Conservation (phyloP, 1,139 yeast species). For the Hansenula sp. region DNA sequence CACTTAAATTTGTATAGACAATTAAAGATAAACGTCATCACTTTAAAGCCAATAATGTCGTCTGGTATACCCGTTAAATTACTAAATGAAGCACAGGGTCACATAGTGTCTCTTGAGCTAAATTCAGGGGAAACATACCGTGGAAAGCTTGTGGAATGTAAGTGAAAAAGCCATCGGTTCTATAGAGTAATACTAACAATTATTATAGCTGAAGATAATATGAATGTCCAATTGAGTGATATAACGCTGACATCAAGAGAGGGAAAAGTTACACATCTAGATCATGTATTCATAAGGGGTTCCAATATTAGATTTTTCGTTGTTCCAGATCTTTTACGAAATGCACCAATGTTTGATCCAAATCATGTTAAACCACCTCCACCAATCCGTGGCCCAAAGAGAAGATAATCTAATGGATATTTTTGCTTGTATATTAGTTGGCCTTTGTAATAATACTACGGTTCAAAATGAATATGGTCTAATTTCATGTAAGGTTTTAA, state of each 20-base stretch:
- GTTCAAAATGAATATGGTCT: neutral
- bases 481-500: neutral
- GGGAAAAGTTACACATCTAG: conserved; percentile 73
- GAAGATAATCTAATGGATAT: conserved; percentile 22
- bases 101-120: conserved; percentile 76
- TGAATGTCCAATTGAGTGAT: conserved; percentile 86
- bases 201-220: conserved; percentile 68
- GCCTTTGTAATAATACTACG: neutral
- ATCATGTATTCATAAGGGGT: conserved; percentile 87
- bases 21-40: no score
- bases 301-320: conserved; percentile 81
- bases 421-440: neutral
- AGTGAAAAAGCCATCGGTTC: no score
- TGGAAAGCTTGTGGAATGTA: conserved; percentile 76
- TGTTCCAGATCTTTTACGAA: conserved; percentile 81
- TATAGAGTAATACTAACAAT: no score
- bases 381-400: conserved; percentile 61
- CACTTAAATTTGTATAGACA: no score
- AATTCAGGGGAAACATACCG: conserved; percentile 83
- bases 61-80: conserved; percentile 84
- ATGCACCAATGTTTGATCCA: conserved; percentile 83
- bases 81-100: conserved; percentile 87
- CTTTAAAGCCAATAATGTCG: conserved; percentile 10
- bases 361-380: conserved; percentile 67
- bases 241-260: conserved; percentile 75